Evolutionary conservation across 495 filamentous ascomycete species (phyloP), one percentile per base, ranked within the genome.

Genomic region (Diplogelasinospora grovesii): DNA sequence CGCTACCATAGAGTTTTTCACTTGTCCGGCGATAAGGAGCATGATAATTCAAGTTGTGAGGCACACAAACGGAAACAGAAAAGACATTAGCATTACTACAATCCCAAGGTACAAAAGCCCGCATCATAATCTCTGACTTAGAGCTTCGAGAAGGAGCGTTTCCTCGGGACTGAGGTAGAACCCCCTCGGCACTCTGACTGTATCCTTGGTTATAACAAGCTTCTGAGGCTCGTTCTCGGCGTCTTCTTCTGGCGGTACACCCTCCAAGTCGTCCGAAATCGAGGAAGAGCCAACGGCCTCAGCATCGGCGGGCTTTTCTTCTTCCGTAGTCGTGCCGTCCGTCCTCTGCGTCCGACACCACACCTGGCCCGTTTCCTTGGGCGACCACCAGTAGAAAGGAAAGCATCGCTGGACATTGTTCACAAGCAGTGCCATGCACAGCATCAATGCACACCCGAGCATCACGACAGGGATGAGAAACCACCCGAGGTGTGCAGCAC

Each of bases 381-480:
- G 64, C 4, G 76, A 75, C 78, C 78, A 83, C 88, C 89, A 95
- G 53, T 84, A 93, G 11, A 79, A 52, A 1, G 89, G 89, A 50
- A 79, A 95, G 32, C 76, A 71, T 18, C 87, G 67, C 53, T 82
- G 77, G 10, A 89, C 63, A 49, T 95, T 94, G 48, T 89, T 89
- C 29, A 89, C 51, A 11, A 90, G 27, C 36, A 85, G 60, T 0
- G 82, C 86, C 0, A 78, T 72, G 1, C 50, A 55, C 30, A 83
- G 61, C 78, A 92, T 86, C 28, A 94, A 49, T 1, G 49, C 53
- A 26, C 72, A 75, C 0, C 78, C 82, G 22, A 90, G 61, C 45
- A 84, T 43, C 23, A 93, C 71, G 5, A 89, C 59, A 0, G 79
- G 73, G 3, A 92, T 58, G 22, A 92, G 59, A 25, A 72, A 77